phyloP scores from a whole-genome alignment of 2,329 filamentous ascomycete species.

The Orbilia blumenaviensis region DNA sequence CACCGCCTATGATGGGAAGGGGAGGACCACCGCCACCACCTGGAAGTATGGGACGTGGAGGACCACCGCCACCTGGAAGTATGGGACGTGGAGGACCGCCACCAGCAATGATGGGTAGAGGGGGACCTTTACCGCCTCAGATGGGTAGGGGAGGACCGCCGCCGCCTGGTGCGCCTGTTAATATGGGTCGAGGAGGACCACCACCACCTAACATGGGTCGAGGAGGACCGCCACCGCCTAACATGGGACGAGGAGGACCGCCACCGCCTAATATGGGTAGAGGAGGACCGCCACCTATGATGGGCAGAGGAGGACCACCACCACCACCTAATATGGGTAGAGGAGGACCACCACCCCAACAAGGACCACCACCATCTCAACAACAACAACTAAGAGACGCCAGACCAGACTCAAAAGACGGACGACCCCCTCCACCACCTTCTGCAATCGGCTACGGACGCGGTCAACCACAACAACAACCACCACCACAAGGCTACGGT shows the following conservation, averaged over 20 bases:
- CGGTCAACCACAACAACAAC: background rate
- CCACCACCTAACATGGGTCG: background rate
- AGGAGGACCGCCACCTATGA: constrained; percentile 16
- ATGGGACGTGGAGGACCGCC: constrained; percentile 10
- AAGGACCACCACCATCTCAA: background rate
- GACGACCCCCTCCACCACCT: constrained; percentile 10
- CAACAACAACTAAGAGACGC: background rate
- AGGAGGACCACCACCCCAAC: background rate
- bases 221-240: constrained; percentile 11
- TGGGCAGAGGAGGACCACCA: constrained; percentile 12
- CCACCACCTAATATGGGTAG: no score
- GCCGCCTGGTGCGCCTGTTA: background rate
- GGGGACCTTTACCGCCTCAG: constrained; percentile 2
- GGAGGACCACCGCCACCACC: constrained; percentile 26
- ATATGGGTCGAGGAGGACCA: constrained; percentile 23
- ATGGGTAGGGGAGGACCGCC: constrained; percentile 20
- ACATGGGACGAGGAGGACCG: constrained; percentile 25
- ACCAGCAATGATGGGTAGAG: background rate
- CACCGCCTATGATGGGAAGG: background rate
- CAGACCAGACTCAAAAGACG: constrained; percentile 1
- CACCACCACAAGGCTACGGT: constrained; percentile 7
- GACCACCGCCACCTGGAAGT: constrained; percentile 3
- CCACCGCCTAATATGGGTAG: background rate
- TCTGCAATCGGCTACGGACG: background rate
- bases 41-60: constrained; percentile 11